These are phyloP conservation scores for Jimgerdemannia flammicorona DNA, from an alignment of 192 early-diverging fungal genomes.

Conservation along the genomic window DNA sequence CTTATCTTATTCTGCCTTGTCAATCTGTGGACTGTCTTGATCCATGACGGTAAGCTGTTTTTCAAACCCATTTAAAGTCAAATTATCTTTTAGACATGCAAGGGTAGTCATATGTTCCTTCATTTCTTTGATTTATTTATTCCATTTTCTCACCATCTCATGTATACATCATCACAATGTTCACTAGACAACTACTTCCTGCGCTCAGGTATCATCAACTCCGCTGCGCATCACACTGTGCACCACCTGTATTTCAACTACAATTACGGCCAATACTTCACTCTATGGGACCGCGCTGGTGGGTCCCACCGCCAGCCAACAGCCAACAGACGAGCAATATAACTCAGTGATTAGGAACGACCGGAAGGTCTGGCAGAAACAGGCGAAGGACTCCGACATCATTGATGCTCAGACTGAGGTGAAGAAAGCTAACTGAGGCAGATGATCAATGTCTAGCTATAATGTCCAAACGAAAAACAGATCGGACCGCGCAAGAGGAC, in stretches of 20 bases:
- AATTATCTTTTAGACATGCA: too few species aligned
- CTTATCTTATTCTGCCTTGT: constrained; percentile 81
- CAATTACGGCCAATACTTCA: constrained; percentile 99
- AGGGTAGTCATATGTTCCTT: too few species aligned
- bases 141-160: too few species aligned
- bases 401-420: constrained; percentile 42
- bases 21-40: constrained; percentile 95
- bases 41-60: constrained; percentile 79
- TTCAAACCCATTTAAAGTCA: too few species aligned
- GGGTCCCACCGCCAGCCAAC: constrained; percentile 67
- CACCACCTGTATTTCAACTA: constrained; percentile 99
- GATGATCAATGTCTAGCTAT: too few species aligned
- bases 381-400: constrained; percentile 58
- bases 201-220: constrained; percentile 69
- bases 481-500: too few species aligned
- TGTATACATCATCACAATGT: not conserved
- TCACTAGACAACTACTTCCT: constrained; percentile 64
- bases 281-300: constrained; percentile 84
- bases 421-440: constrained; percentile 7
- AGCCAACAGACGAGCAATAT: constrained; percentile 64
- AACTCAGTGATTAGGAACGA: constrained; percentile 56
- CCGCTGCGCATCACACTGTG: constrained; percentile 92
- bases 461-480: too few species aligned
- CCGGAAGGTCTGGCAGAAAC: constrained; percentile 56
- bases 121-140: too few species aligned